Conservation (phyloP, 768 basidiomycete genomes). For the Collybia nuda region DNA sequence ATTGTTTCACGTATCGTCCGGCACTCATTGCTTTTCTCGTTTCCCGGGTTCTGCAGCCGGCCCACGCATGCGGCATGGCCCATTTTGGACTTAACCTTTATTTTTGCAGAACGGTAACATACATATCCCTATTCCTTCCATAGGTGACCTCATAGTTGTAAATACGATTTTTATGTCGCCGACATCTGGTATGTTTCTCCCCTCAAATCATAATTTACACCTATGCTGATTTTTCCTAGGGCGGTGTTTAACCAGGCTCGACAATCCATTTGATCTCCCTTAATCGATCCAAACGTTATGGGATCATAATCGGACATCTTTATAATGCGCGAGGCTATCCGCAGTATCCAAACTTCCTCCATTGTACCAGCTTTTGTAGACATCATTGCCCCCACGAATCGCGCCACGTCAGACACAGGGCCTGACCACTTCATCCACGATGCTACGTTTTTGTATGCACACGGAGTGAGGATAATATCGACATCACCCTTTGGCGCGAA, state of each 20-base stretch:
- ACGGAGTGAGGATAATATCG: slow-evolving; percentile 30
- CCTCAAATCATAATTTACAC: background rate
- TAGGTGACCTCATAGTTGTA: slow-evolving; percentile 25
- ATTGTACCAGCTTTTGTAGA: slow-evolving; percentile 22
- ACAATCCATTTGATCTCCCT: slow-evolving; percentile 41
- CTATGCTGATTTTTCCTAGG: slow-evolving; percentile 6
- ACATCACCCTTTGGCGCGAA: slow-evolving; percentile 27
- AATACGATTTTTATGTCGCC: slow-evolving; percentile 23
- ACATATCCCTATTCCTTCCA: slow-evolving; percentile 17
- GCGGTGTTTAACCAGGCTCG: slow-evolving; percentile 34
- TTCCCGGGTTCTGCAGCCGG: slow-evolving; percentile 26
- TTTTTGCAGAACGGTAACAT: slow-evolving; percentile 16
- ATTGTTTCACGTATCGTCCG: slow-evolving; percentile 21
- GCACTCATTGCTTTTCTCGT: slow-evolving; percentile 16
- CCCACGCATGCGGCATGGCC: slow-evolving; percentile 16
- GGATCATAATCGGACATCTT: slow-evolving; percentile 23
- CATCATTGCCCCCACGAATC: slow-evolving; percentile 11
- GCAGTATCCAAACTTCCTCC: slow-evolving; percentile 19
- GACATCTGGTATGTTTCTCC: slow-evolving; percentile 21
- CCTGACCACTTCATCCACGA: slow-evolving; percentile 24
- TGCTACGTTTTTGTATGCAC: slow-evolving; percentile 26
- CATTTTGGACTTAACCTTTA: slow-evolving; percentile 29
- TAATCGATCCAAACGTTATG: slow-evolving; percentile 49
- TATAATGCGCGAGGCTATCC: slow-evolving; percentile 26
- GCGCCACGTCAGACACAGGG: slow-evolving; percentile 20